Evolutionary conservation across 2,329 filamentous ascomycete species (phyloP), one percentile per base, ranked within the genome.

Genomic region (Cryphonectria parasitica): DNA sequence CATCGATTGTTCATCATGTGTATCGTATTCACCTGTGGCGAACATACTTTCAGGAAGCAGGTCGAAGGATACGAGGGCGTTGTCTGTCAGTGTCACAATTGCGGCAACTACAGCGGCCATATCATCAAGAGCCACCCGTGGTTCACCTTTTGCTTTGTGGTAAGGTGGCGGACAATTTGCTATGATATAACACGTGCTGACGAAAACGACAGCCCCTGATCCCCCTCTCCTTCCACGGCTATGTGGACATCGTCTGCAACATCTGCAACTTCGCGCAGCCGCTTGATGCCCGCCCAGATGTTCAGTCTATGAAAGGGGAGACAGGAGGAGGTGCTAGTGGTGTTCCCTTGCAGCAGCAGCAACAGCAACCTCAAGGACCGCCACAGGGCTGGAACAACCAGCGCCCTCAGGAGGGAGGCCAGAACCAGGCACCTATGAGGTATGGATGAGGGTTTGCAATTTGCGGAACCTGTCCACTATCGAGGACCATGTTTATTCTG

Each of bases 101-200:
- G 89, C 79, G 88, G 89, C 67, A 91, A 91, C 82, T 88, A 87
- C 80, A 83, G 85, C 2, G 89, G 83, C 19, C 83, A 82, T 72
- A 88, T 90, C 70, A 83, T 89, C 76, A 90, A 90, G 79, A 86
- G 85, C 71, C 85, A 90, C 71, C 89, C 89, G 58, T 94, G 91
- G 90, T 94, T 94, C 77, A 94, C 92, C 6, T 90, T 94, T 77
- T 94, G 92, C 84, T 94, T 92, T 80, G 81, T 94, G 67, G 88
- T 90, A 80, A 76, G 86, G 82, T 13, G 31, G 63, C 39, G 56
- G 28, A 13, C 22, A 63, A 19, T 25, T 7, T 34, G 58, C n/a
- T 54, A 49, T 66, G 36, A 62, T 41, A 70, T 11, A 45, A 52
- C 58, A 60, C 64, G 43, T 64, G 31, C 41, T 72, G 22, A 71